Conservation (phyloP, 2,329 filamentous ascomycete genomes). For the Pyrenophora seminiperda region DNA sequence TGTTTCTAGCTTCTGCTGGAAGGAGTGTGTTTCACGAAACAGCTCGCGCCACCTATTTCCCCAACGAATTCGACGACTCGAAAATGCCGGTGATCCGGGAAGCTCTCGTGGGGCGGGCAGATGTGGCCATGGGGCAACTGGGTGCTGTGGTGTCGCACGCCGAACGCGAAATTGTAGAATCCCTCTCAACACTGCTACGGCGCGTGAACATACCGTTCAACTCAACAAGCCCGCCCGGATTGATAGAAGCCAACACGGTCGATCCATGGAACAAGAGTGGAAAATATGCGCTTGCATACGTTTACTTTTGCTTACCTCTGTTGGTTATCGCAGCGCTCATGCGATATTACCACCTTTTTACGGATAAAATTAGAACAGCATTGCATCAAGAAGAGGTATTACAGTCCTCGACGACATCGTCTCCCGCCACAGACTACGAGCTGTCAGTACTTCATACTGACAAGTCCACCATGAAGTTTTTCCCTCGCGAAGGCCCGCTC, state of each 20-base stretch:
- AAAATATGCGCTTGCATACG: constrained; percentile 86
- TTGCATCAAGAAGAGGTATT: constrained; percentile 83
- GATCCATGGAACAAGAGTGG: constrained; percentile 83
- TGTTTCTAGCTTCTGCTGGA: constrained; percentile 44
- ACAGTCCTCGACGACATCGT: constrained; percentile 63
- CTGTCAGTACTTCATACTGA: constrained; percentile 64
- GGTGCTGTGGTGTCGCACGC: constrained; percentile 34
- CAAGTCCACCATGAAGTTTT: constrained; percentile 73
- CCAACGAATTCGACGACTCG: constrained; percentile 18
- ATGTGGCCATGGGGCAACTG: constrained; percentile 38
- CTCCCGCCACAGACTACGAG: constrained; percentile 65
- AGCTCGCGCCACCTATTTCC: constrained; percentile 14
- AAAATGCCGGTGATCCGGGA: constrained; percentile 45
- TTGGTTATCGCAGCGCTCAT: constrained; percentile 69
- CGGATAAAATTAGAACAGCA: constrained; percentile 89
- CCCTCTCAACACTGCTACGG: constrained; percentile 39
- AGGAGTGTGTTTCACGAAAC: constrained; percentile 39
- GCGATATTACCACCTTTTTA: constrained; percentile 86
- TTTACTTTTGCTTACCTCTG: constrained; percentile 81
- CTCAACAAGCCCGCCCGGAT: constrained; percentile 59
- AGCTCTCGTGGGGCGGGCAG: constrained; percentile 34
- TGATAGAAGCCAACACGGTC: constrained; percentile 61
- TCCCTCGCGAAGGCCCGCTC: constrained; percentile 66
- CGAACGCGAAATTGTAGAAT: constrained; percentile 35
- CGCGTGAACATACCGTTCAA: constrained; percentile 63